A percentile compares a stretch with the other conserved stretches of the same genome.
Evolutionary conservation across 768 basidiomycete species (phyloP).

Genomic region (Boletellus sp.): DNA sequence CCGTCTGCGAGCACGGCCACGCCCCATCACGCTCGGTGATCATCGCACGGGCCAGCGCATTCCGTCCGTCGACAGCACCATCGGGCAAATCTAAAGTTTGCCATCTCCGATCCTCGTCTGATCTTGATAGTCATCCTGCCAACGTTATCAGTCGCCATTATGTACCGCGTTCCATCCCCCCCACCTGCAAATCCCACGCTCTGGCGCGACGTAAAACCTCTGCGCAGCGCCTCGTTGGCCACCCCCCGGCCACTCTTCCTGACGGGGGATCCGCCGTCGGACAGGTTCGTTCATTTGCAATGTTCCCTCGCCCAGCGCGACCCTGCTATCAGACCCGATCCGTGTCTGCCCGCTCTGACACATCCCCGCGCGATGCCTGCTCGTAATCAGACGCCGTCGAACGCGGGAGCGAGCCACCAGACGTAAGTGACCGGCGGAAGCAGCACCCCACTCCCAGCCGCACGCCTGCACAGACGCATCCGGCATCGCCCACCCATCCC

Average conservation of each 20-base stretch:
- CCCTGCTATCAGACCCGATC: too few relatives aligned
- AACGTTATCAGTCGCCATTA: constrained; percentile 33
- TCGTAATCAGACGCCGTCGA: constrained; percentile 16
- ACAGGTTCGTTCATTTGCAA: too few relatives aligned
- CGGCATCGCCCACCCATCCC: constrained; percentile 1
- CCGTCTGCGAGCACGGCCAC: constrained; percentile 18
- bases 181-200: constrained; percentile 30
- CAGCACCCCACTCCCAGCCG: constrained; percentile 9
- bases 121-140: constrained; percentile 28
- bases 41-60: constrained; percentile 15
- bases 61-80: background rate
- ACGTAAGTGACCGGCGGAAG: constrained; percentile 31
- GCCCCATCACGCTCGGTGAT: constrained; percentile 15
- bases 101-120: constrained; percentile 31
- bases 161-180: constrained; percentile 20
- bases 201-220: constrained; percentile 27
- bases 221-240: too few relatives aligned
- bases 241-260: too few relatives aligned
- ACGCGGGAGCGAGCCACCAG: constrained; percentile 31
- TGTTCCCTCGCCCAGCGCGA: too few relatives aligned
- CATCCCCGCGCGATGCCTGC: background rate
- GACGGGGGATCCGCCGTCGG: too few relatives aligned
- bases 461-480: too few relatives aligned
- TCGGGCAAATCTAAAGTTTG: constrained; percentile 33
- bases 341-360: too few relatives aligned